A percentile compares a stretch with the other conserved stretches of the same genome.
Conservation (phyloP, 2,329 filamentous ascomycete species). For the Tolypocladium guangdongense region DNA sequence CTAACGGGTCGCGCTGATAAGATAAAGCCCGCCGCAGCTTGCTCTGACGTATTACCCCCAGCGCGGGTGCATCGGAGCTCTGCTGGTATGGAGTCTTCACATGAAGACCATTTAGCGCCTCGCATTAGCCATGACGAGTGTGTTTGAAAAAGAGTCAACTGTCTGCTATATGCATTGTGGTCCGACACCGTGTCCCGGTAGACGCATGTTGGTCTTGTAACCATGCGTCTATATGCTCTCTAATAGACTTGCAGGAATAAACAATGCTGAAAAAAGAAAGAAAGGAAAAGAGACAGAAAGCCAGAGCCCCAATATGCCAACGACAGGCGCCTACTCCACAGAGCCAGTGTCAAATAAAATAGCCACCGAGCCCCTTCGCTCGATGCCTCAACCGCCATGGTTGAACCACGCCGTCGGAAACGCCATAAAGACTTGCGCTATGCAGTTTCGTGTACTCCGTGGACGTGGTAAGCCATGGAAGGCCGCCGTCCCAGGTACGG, state of each 20-base stretch:
- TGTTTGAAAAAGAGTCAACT: not conserved
- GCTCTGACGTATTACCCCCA: not conserved
- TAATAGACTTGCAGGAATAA: not conserved
- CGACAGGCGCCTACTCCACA: not conserved
- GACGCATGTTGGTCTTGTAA: not conserved
- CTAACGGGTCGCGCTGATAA: not conserved
- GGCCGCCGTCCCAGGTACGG: no score
- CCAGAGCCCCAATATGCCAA: not conserved
- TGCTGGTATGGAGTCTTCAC: not conserved
- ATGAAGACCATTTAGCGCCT: not conserved
- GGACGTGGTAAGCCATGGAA: not conserved
- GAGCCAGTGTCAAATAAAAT: not conserved
- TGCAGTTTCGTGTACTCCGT: not conserved
- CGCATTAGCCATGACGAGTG: not conserved
- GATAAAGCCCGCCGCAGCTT: not conserved
- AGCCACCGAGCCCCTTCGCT: not conserved
- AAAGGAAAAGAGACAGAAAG: not conserved
- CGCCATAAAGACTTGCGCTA: slow-evolving; percentile 1
- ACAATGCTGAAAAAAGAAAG: not conserved
- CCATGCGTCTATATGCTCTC: not conserved
- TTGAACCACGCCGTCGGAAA: not conserved
- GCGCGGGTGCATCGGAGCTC: not conserved
- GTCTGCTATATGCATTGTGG: not conserved
- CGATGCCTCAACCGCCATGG: not conserved
- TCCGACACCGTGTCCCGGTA: not conserved